These are phyloP conservation scores for Diaporthe aspalathi DNA, from an alignment of 2,329 filamentous ascomycete species.

Conservation along the genomic window DNA sequence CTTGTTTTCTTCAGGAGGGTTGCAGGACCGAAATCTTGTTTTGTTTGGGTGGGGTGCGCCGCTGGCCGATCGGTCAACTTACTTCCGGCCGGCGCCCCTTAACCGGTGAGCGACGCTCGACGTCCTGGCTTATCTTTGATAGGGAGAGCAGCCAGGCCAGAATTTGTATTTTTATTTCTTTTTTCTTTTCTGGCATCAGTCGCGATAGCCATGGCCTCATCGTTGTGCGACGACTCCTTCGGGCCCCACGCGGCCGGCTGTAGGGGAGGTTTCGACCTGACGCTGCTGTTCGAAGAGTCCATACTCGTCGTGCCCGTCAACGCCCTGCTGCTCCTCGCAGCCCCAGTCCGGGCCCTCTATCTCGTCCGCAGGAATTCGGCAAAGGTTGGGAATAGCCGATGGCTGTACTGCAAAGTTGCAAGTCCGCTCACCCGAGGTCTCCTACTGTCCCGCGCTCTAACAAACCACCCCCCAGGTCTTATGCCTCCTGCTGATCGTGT, in stretches of 20 bases:
- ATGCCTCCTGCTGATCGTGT: not conserved
- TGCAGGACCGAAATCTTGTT: too few species aligned
- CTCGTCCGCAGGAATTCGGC: not conserved
- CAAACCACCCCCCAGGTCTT: not conserved
- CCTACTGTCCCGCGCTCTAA: not conserved
- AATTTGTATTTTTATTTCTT: too few species aligned
- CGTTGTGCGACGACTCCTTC: conserved; percentile 5
- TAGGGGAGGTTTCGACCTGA: conserved; percentile 14
- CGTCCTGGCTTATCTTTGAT: too few species aligned
- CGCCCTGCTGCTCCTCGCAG: conserved; percentile 2
- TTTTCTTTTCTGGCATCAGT: too few species aligned
- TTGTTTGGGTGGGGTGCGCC: too few species aligned
- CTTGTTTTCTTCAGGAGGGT: too few species aligned
- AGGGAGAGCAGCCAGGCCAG: too few species aligned
- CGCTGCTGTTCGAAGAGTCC: conserved; percentile 1
- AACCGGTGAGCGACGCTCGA: too few species aligned
- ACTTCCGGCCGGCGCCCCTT: too few species aligned
- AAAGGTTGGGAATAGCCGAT: not conserved
- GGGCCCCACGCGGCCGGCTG: conserved; percentile 4
- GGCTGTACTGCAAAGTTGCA: conserved; percentile 12
- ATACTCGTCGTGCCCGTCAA: conserved; percentile 10
- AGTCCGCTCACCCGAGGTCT: not conserved
- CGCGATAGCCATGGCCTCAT: conserved; percentile 4
- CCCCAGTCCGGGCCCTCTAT: conserved; percentile 3
- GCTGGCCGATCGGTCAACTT: too few species aligned